Conservation (phyloP, 1,284 basidiomycete species). For the Stygiomarasmius scandens region DNA sequence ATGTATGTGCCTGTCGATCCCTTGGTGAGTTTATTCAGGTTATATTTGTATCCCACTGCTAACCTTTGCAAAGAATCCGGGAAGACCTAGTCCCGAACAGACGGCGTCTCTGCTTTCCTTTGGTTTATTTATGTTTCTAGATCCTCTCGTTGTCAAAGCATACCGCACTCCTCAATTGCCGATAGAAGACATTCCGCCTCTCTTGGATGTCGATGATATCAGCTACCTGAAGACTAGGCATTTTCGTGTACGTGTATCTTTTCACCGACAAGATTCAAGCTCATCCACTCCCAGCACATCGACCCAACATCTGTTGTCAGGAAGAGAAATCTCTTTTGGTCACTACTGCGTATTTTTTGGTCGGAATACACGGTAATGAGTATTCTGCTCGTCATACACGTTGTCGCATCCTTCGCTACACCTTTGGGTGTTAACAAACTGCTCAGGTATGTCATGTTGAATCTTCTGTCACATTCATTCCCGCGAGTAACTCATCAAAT, state of each 20-base stretch:
- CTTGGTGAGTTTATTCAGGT: conserved; percentile 25
- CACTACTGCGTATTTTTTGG: conserved; percentile 22
- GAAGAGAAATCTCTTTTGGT: conserved; percentile 6
- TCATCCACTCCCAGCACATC: too few relatives aligned
- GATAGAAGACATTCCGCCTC: conserved; percentile 42
- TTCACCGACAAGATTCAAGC: too few relatives aligned
- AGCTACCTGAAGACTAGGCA: conserved; percentile 26
- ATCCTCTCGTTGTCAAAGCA: conserved; percentile 40
- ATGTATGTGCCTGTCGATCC: conserved; percentile 31
- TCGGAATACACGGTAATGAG: conserved; percentile 24
- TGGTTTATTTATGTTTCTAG: conserved; percentile 52
- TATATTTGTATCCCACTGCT: not conserved
- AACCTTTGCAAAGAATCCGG: conserved; percentile 35
- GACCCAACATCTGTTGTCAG: not conserved
- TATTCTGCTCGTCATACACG: conserved; percentile 24
- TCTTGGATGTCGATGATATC: conserved; percentile 50
- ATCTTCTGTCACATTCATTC: too few relatives aligned
- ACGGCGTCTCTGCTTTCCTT: conserved; percentile 52
- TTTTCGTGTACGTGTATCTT: conserved; percentile 31
- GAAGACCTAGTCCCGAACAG: conserved; percentile 53
- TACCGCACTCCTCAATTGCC: conserved; percentile 32
- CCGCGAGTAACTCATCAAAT: too few relatives aligned
- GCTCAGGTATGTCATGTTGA: conserved; percentile 32
- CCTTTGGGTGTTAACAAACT: conserved; percentile 45
- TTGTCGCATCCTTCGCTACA: conserved; percentile 32